These are phyloP conservation scores for Pseudomassariella vexata DNA, from an alignment of 2,329 filamentous ascomycete genomes.

Conservation along the genomic window DNA sequence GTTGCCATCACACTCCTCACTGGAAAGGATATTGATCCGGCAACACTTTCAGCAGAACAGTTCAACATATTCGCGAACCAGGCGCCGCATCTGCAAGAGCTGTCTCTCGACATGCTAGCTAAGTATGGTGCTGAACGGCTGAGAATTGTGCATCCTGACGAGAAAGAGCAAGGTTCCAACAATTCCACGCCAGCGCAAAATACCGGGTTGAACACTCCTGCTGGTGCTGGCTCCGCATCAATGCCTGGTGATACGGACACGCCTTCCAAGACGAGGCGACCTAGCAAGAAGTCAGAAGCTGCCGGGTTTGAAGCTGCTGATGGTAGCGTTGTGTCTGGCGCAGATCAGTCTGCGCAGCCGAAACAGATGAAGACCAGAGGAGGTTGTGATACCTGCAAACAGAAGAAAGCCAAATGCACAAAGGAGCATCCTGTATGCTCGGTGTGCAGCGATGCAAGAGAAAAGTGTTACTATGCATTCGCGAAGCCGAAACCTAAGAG, in stretches of 20 bases:
- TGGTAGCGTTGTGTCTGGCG: conserved; percentile 17
- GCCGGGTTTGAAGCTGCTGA: too few species aligned
- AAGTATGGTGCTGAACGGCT: conserved; percentile 53
- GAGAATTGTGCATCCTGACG: conserved; percentile 49
- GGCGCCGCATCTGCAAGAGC: conserved; percentile 46
- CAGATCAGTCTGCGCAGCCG: conserved; percentile 7
- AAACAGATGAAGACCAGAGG: conserved; percentile 24
- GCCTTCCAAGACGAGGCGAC: conserved; percentile 20
- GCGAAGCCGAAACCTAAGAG: conserved; percentile 20
- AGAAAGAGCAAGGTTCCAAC: conserved; percentile 23
- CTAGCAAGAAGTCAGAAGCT: conserved; percentile 16
- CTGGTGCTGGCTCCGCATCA: conserved; percentile 8
- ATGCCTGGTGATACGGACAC: conserved; percentile 14
- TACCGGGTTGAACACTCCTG: conserved; percentile 8
- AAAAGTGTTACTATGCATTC: conserved; percentile 23
- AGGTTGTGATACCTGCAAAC: conserved; percentile 25
- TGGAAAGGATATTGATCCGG: conserved; percentile 43
- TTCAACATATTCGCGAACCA: conserved; percentile 57
- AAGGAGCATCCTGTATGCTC: conserved; percentile 28
- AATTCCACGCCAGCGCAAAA: conserved; percentile 17
- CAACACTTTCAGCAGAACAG: conserved; percentile 47
- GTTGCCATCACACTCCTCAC: conserved; percentile 41
- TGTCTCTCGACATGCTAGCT: conserved; percentile 50
- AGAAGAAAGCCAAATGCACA: conserved; percentile 24
- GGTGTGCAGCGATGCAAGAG: conserved; percentile 17